Base-by-base conservation (phyloP, 1,284 basidiomycete genomes). In the Agaricales sp. region DNA sequence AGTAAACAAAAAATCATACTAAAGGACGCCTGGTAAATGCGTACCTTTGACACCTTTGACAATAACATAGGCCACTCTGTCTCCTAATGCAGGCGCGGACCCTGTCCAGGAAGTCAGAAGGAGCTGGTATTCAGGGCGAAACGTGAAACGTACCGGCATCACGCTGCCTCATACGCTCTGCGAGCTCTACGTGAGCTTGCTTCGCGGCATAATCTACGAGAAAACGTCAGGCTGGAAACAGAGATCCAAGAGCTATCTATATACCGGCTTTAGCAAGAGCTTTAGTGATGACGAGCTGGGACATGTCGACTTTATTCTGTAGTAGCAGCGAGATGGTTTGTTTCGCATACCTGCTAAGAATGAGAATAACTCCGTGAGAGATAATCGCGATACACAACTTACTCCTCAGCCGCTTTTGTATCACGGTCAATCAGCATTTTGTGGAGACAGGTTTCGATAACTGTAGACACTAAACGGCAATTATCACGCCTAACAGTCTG, bases 1-100 rank as follows among this genome's bases (percentile, higher is more conserved):
- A 47, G 18, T 14, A 8, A 38, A 24, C 48, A 18, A 51, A 45
- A 43, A 6, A 39, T 12, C 26, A 23, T 46, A 30, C 21, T 43
- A 20, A 4, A 22, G 30, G 26, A 19, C 3, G 22, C 1, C 38
- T 8, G 37, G 26, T 43, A 38, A 18, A 53, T 61, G 30, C 18
- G 6, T 51, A 87, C 88, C 91, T 72, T 95, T 96, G 53, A 88
- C 86, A 8, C 91, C 91, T 64, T 98, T 97, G 61, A 96, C 79
- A 59, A 98, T 96, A 26, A 97, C 94, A 69, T 97, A 97, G 1
- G 93, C 93, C 1, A 97, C 94, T 64, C 93, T 92, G 63, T 98
- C 93, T 53, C 93, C 93, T 6, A 97, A 69, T 18, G 88, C 83
- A 21, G 93, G 93, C 0, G 93, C 93, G 54, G 93, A 97, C 51